phyloP scores from a whole-genome alignment of 2,329 filamentous ascomycete species.

The Beauveria caledonica region DNA sequence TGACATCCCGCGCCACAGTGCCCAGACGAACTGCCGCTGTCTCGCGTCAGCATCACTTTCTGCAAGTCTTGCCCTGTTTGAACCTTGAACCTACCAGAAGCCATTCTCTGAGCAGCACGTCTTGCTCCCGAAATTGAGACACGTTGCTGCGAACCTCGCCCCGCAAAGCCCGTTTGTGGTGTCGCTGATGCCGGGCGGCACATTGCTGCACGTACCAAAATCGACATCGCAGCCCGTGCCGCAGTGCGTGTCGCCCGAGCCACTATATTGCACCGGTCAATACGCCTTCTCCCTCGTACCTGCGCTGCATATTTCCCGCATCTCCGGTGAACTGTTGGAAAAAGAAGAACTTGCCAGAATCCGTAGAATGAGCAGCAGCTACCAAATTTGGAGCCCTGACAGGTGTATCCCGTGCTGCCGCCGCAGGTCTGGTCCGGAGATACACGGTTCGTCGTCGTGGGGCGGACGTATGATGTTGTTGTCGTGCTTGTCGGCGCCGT shows the following conservation, averaged over 20 bases:
- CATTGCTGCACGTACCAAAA: constrained; percentile 26
- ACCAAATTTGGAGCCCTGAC: constrained; percentile 27
- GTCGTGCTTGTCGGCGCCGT: constrained; percentile 13
- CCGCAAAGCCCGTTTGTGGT: constrained; percentile 32
- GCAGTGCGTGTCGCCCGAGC: constrained; percentile 25
- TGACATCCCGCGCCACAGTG: constrained; percentile 29
- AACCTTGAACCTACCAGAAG: constrained; percentile 25
- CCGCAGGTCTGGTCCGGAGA: constrained; percentile 31
- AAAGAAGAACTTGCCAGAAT: constrained; percentile 26
- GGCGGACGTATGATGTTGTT: constrained; percentile 13
- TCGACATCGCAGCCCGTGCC: constrained; percentile 30
- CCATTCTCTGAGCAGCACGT: constrained; percentile 30
- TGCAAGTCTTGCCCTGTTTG: neutral
- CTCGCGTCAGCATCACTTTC: neutral
- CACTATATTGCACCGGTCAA: constrained; percentile 16
- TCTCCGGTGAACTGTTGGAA: no score
- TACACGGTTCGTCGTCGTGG: constrained; percentile 17
- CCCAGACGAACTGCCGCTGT: neutral
- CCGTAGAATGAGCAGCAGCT: constrained; percentile 34
- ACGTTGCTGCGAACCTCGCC: constrained; percentile 22
- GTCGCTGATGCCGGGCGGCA: constrained; percentile 17
- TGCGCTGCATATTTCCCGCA: neutral
- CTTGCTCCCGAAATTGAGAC: constrained; percentile 23
- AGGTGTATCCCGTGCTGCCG: constrained; percentile 26
- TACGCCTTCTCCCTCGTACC: neutral